phyloP scores from a whole-genome alignment of 306 rosid genomes.

The Cucumis melo region DNA sequence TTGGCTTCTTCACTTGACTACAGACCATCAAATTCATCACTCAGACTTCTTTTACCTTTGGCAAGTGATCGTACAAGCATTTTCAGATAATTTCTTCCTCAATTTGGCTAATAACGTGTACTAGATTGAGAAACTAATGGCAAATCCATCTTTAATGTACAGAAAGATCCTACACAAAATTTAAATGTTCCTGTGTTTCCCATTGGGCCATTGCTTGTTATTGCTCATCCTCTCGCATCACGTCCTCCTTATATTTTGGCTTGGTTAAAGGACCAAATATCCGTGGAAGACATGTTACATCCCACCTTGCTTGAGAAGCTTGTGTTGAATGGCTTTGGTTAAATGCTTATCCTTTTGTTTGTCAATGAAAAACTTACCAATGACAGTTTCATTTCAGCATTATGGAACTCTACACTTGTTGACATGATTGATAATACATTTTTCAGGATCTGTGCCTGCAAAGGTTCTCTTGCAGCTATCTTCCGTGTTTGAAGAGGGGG shows the following conservation, averaged over 20 bases:
- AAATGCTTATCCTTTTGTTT: background rate
- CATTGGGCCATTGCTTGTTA: slow-evolving; percentile 42
- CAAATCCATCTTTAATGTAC: slow-evolving; percentile 18
- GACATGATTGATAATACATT: background rate
- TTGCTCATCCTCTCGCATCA: slow-evolving; percentile 40
- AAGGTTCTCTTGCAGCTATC: slow-evolving; percentile 68
- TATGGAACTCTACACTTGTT: background rate
- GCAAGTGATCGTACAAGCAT: slow-evolving; percentile 34
- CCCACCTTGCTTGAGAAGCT: slow-evolving; percentile 56
- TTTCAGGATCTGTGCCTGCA: slow-evolving; percentile 68
- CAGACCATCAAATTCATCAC: slow-evolving; percentile 63
- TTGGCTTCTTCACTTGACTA: slow-evolving; percentile 83
- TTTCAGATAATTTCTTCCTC: background rate
- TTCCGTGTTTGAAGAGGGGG: slow-evolving; percentile 49
- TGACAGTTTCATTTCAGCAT: slow-evolving; percentile 2
- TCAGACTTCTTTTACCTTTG: slow-evolving; percentile 74
- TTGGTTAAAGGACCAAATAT: slow-evolving; percentile 64
- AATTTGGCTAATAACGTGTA: background rate
- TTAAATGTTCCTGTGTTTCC: slow-evolving; percentile 70
- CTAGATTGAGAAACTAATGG: background rate
- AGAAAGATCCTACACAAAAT: slow-evolving; percentile 55
- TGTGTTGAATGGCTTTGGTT: slow-evolving; percentile 62
- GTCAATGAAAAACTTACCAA: background rate
- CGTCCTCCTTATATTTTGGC: slow-evolving; percentile 41
- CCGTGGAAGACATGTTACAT: slow-evolving; percentile 66